Percentiles rank a stretch among this genome's conserved stretches.
Conservation (phyloP, 139 green algal species). For the Raphidocelis subcapitata region DNA sequence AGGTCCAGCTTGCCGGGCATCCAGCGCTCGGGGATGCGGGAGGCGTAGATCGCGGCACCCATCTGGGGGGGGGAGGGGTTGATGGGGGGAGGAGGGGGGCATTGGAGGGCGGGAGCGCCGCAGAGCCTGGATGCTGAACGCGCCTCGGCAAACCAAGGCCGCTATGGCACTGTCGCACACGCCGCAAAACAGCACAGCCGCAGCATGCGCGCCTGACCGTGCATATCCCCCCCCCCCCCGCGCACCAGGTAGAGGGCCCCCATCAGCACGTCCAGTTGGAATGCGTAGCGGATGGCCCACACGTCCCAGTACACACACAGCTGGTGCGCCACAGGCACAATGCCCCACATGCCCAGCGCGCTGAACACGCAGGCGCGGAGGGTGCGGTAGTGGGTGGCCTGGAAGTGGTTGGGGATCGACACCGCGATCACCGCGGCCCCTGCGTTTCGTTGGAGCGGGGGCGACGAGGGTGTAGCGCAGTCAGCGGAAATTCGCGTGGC, state of each 20-base stretch:
- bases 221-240: too few species aligned
- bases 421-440: slow-evolving; percentile 65
- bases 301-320: slow-evolving; percentile 38
- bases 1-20: slow-evolving; percentile 92
- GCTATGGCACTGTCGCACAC: too few species aligned
- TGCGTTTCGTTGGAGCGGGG: slow-evolving; percentile 27
- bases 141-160: too few species aligned
- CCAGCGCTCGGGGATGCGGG: slow-evolving; percentile 85
- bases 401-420: slow-evolving; percentile 70
- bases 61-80: slow-evolving; percentile 41
- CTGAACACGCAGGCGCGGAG: slow-evolving; percentile 75
- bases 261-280: slow-evolving; percentile 81
- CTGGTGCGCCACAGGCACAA: slow-evolving; percentile 78
- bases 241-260: slow-evolving; percentile 81
- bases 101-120: too few species aligned
- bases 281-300: slow-evolving; percentile 41
- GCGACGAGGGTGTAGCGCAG: too few species aligned
- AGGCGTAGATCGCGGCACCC: slow-evolving; percentile 85
- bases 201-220: too few species aligned
- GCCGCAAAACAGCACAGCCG: too few species aligned
- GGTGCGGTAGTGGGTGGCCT: slow-evolving; percentile 57
- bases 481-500: too few species aligned
- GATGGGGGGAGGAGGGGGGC: too few species aligned
- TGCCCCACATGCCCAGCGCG: slow-evolving; percentile 77
- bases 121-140: too few species aligned